phyloP scores from a whole-genome alignment of 805 yeast genomes.

The Lipomyces anomalus region DNA sequence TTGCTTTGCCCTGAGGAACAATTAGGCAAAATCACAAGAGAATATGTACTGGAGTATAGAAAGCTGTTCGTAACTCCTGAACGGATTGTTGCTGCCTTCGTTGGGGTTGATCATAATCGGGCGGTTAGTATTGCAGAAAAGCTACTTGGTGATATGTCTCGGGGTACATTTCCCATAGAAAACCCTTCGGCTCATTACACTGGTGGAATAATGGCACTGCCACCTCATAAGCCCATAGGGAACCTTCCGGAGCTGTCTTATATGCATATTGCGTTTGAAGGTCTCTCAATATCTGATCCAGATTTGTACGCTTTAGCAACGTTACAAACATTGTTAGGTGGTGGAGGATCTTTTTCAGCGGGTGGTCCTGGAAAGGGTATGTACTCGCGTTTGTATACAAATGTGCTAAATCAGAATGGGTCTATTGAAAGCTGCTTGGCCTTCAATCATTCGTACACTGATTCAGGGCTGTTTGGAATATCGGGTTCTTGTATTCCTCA shows the following conservation, averaged over 20 bases:
- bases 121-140: slow-evolving; percentile 61
- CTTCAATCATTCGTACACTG: slow-evolving; percentile 84
- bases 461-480: slow-evolving; percentile 87
- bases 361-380: slow-evolving; percentile 99
- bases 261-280: slow-evolving; percentile 82
- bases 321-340: slow-evolving; percentile 84
- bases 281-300: slow-evolving; percentile 72
- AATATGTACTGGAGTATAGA: slow-evolving; percentile 56
- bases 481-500: slow-evolving; percentile 78
- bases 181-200: slow-evolving; percentile 46
- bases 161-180: slow-evolving; percentile 24
- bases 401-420: slow-evolving; percentile 85
- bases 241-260: slow-evolving; percentile 71
- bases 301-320: slow-evolving; percentile 89
- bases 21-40: slow-evolving; percentile 49
- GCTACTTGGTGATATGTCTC: slow-evolving; percentile 59
- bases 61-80: slow-evolving; percentile 67
- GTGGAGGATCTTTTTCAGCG: slow-evolving; percentile 96
- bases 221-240: slow-evolving; percentile 18
- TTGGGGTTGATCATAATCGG: slow-evolving; percentile 68
- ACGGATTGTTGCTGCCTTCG: slow-evolving; percentile 75
- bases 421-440: slow-evolving; percentile 83
- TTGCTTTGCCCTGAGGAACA: slow-evolving; percentile 71
- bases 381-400: slow-evolving; percentile 89
- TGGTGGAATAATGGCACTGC: slow-evolving; percentile 40